Evolutionary conservation across 768 basidiomycete genomes (phyloP).

Genomic region (Lactifluus pinguis): DNA sequence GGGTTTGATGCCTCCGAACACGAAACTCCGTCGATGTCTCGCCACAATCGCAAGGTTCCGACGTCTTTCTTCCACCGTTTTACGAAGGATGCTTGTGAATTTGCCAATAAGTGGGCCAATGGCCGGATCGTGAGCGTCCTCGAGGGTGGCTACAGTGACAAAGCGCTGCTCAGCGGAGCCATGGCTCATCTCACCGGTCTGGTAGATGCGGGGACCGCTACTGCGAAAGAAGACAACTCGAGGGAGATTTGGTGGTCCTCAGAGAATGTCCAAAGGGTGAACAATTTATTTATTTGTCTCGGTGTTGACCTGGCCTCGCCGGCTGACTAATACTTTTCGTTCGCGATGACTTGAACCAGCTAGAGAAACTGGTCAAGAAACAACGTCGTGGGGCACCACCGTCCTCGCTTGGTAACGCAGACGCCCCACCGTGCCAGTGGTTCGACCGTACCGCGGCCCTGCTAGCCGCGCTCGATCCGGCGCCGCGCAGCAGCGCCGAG

Average conservation of each 20-base stretch:
- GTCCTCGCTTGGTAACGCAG: neutral
- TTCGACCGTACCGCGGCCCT: conserved; percentile 15
- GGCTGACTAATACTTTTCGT: too few relatives aligned
- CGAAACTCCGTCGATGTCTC: conserved; percentile 83
- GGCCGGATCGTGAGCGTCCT: conserved; percentile 81
- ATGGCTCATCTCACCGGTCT: conserved; percentile 78
- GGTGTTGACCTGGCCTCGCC: too few relatives aligned
- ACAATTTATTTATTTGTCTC: too few relatives aligned
- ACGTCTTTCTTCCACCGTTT: conserved; percentile 80
- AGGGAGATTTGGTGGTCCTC: conserved; percentile 26
- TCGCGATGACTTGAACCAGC: neutral
- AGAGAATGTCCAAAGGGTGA: conserved; percentile 15
- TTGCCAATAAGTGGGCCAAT: conserved; percentile 55
- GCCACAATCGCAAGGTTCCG: conserved; percentile 86
- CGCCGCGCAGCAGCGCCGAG: neutral
- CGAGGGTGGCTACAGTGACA: conserved; percentile 93
- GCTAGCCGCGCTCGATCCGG: conserved; percentile 9
- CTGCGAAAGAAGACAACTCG: neutral
- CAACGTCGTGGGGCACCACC: conserved; percentile 8
- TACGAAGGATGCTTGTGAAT: conserved; percentile 53
- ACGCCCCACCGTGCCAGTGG: conserved; percentile 4
- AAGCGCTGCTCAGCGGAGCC: conserved; percentile 73
- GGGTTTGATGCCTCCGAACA: conserved; percentile 95
- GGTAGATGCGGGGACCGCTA: conserved; percentile 24
- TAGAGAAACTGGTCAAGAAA: conserved; percentile 15